These are phyloP conservation scores for Trichoderma lentiforme DNA, from an alignment of 2,329 filamentous ascomycete species.

Conservation along the genomic window DNA sequence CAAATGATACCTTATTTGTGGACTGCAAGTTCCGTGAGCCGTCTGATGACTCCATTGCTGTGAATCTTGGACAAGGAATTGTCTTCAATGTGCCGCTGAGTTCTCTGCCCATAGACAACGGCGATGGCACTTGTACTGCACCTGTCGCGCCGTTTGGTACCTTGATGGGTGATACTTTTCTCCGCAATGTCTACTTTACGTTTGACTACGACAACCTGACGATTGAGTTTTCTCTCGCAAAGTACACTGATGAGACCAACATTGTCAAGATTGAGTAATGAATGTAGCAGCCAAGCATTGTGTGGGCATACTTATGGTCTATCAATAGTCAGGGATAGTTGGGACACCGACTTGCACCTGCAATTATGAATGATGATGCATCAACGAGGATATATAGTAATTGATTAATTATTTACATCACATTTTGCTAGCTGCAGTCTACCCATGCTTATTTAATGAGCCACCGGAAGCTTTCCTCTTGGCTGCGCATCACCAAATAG, in stretches of 20 bases:
- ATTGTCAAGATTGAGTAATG: conserved; percentile 18
- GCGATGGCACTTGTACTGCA: conserved; percentile 8
- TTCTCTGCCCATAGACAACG: background rate
- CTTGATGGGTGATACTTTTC: conserved; percentile 10
- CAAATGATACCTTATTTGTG: background rate
- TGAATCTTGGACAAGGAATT: conserved; percentile 7
- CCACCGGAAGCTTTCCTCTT: conserved; percentile 23
- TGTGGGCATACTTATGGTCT: too few species aligned
- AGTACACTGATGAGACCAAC: conserved; percentile 16
- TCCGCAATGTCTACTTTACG: conserved; percentile 18
- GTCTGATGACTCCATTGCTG: background rate
- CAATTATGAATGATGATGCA: background rate
- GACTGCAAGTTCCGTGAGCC: conserved; percentile 18
- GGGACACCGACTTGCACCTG: background rate
- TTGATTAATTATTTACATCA: background rate
- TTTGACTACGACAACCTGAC: conserved; percentile 20
- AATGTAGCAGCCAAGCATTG: background rate
- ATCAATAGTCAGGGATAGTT: too few species aligned
- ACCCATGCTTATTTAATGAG: background rate
- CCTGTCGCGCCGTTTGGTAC: background rate
- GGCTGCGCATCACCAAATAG: conserved; percentile 22
- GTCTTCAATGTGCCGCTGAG: conserved; percentile 16
- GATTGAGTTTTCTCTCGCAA: conserved; percentile 16
- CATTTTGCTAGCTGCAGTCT: too few species aligned
- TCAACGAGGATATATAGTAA: background rate